A percentile compares a stretch with the other conserved stretches of the same genome.
Evolutionary conservation across 306 rosid species (phyloP).

Genomic region (Citrullus mucosospermus): DNA sequence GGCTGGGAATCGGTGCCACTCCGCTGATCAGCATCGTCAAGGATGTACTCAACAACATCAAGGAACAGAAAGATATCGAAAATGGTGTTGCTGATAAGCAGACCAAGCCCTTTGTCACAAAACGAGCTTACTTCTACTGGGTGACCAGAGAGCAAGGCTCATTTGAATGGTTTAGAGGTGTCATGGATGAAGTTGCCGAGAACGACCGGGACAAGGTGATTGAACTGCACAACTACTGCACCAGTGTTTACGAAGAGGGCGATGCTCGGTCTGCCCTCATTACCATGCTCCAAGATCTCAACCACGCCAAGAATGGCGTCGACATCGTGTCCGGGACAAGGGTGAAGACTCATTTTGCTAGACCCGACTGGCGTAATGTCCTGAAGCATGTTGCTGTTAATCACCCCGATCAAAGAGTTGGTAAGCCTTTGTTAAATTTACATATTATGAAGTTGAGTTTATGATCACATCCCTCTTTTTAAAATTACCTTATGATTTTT

Average conservation of each 20-base stretch:
- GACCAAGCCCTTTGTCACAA: constrained; percentile 44
- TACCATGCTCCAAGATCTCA: constrained; percentile 77
- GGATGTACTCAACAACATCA: constrained; percentile 70
- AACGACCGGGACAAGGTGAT: constrained; percentile 45
- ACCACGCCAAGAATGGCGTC: constrained; percentile 69
- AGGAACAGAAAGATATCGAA: constrained; percentile 43
- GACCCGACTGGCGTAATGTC: constrained; percentile 77
- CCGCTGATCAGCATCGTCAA: constrained; percentile 74
- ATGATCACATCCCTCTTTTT: no score
- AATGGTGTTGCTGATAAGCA: constrained; percentile 30
- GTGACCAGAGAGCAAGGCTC: constrained; percentile 89
- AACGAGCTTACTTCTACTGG: constrained; percentile 84
- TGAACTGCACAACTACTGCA: constrained; percentile 77
- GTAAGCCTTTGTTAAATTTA: constrained; percentile 27
- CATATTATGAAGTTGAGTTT: no score
- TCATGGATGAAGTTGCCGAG: constrained; percentile 77
- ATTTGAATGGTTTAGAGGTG: constrained; percentile 81
- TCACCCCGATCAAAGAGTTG: constrained; percentile 53
- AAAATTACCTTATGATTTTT: no score
- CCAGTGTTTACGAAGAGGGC: constrained; percentile 86
- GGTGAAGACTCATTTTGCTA: constrained; percentile 73
- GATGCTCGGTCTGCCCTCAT: constrained; percentile 77
- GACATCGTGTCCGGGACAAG: constrained; percentile 75
- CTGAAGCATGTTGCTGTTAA: constrained; percentile 48
- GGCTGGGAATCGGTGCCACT: constrained; percentile 85